Percentiles rank a stretch among this genome's conserved stretches.
These are phyloP conservation scores for Cordyceps farinosa DNA, from an alignment of 2,329 filamentous ascomycete species.

Conservation along the genomic window DNA sequence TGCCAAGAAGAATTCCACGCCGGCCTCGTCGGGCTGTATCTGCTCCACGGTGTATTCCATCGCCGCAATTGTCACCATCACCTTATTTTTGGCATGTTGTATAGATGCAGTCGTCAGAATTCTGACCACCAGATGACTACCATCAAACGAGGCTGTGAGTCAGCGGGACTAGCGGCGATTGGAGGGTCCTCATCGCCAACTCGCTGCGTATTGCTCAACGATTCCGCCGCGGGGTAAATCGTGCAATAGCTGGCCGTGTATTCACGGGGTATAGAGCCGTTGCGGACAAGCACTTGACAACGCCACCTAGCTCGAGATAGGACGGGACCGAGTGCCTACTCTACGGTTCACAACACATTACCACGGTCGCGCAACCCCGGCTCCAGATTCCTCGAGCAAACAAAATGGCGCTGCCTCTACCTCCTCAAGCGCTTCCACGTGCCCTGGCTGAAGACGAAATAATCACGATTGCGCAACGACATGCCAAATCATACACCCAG, in stretches of 20 bases:
- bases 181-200: too few relatives aligned
- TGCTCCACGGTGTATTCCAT: slow-evolving; percentile 10
- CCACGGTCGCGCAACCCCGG: too few relatives aligned
- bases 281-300: too few relatives aligned
- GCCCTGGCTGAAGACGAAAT: not conserved
- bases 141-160: not conserved
- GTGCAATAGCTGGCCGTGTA: too few relatives aligned
- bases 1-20: slow-evolving; percentile 5
- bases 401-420: not conserved
- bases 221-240: too few relatives aligned
- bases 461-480: not conserved
- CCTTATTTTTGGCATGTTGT: not conserved
- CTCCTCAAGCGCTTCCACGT: not conserved
- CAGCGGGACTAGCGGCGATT: not conserved
- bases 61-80: not conserved
- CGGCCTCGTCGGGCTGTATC: slow-evolving; percentile 3
- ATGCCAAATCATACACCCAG: not conserved
- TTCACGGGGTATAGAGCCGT: too few relatives aligned
- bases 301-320: too few relatives aligned
- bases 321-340: too few relatives aligned
- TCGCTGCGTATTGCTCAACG: too few relatives aligned
- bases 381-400: not conserved
- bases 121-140: too few relatives aligned
- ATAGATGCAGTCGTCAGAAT: not conserved
- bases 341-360: too few relatives aligned